Evolutionary conservation across 169 alveolate species (phyloP).

Genomic region (Eimeria sp.): DNA sequence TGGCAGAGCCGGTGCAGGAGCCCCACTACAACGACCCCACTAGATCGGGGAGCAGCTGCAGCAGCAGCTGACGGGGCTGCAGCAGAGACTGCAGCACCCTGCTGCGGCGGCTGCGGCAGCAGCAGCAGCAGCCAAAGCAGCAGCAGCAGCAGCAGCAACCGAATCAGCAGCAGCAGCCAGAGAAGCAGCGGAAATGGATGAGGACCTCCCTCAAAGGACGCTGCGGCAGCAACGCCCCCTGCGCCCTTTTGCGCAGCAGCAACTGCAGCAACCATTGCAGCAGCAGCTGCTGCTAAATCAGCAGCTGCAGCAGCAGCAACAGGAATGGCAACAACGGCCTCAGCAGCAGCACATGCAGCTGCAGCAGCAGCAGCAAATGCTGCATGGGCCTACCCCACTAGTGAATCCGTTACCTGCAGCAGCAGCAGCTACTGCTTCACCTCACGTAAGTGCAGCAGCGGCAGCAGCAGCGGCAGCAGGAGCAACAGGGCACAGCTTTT

Average conservation of each 20-base stretch:
- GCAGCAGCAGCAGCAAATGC: constrained; percentile 27
- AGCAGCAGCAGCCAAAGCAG: background rate
- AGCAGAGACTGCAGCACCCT: background rate
- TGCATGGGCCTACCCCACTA: background rate
- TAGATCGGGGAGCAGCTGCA: background rate
- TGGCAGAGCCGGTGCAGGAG: background rate
- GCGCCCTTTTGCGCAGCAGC: constrained; percentile 11
- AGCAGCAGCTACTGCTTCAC: constrained; percentile 14
- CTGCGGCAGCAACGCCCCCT: constrained; percentile 51
- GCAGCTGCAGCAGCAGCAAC: background rate
- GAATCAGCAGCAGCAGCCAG: background rate
- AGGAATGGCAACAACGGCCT: background rate
- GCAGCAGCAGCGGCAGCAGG: constrained; percentile 34
- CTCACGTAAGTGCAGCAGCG: background rate
- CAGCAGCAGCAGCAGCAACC: background rate
- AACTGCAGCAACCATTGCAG: background rate
- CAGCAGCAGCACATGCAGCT: background rate
- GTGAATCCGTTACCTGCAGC: background rate
- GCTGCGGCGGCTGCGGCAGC: background rate
- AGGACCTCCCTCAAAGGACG: constrained; percentile 38
- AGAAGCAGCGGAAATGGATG: constrained; percentile 20
- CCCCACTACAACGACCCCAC: background rate
- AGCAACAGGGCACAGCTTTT: background rate
- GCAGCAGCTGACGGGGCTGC: constrained; percentile 9
- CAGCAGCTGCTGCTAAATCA: constrained; percentile 16